Base-by-base conservation (phyloP, 805 yeast genomes). In the Groenewaldozyma tartarivorans region DNA sequence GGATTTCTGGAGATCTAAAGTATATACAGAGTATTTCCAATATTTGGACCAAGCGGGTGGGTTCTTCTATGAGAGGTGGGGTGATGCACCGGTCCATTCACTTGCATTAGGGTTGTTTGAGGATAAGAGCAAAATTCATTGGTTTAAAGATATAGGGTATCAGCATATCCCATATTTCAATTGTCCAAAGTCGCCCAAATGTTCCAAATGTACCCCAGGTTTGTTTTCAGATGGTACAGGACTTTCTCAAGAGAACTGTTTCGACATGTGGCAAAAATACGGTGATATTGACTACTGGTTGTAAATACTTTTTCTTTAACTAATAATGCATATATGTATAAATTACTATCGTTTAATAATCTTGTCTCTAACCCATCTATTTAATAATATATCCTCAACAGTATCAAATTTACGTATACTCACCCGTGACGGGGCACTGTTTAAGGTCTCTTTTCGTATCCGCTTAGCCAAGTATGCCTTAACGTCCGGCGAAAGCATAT, bases 21-120 rank as follows among this genome's bases (percentile, higher is more conserved):
- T 67, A 11, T 90, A 88, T 60, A 68, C 74, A 38, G 66, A 67
- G 15, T 88, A 79, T 57, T 84, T 84, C 58, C 61, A 77, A 29
- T 74, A 68, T 52, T 60, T 90, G 36, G 96, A 90, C 43, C 39
- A 61, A 3, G 65, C 76, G 2, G 85, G 87, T 9, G 96, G 97
- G 0, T 88, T 90, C 55, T 87, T 77, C 68, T 71, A 74, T 41
- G 95, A 90, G 58, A 65, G 97, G 53, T 90, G 96, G 96, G 96
- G 97, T 1, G 97, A 90, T 67, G 96, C 96, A 0, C 95, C 96
- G 0, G 79, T 90, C 3, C 96, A 87, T 58, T 78, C 95, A 0
- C 59, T 90, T 18, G 97, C 92, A 0, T 73, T 81, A 4, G 88
- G 85, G 0, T 68, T 90, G 72, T 67, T 83, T 52, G 64, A 85